Evolutionary conservation across 2,329 filamentous ascomycete genomes (phyloP).

Genomic region (Alternaria sp.): DNA sequence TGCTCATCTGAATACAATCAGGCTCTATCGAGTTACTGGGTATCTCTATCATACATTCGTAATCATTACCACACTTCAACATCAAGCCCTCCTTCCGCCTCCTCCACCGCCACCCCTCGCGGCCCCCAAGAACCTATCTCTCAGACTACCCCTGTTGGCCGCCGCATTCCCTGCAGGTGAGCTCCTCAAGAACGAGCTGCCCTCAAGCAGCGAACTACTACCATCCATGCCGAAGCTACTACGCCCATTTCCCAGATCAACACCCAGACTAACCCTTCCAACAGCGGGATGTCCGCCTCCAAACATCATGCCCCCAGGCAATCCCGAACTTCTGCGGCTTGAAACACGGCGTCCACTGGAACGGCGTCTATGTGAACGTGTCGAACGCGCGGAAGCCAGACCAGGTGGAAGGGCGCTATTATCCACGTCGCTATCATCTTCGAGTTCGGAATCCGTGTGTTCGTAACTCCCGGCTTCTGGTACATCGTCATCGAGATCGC

Average conservation of each 20-base stretch:
- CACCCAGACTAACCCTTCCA: constrained; percentile 24
- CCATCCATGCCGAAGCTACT: constrained; percentile 44
- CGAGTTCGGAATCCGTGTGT: constrained; percentile 61
- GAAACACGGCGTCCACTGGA: constrained; percentile 29
- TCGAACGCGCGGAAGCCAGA: constrained; percentile 25
- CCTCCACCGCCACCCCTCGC: constrained; percentile 22
- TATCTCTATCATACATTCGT: constrained; percentile 8
- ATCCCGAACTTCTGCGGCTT: constrained; percentile 27
- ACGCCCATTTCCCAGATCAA: constrained; percentile 31
- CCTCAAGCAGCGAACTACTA: constrained; percentile 46
- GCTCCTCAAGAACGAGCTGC: constrained; percentile 46
- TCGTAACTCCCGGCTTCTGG: constrained; percentile 62
- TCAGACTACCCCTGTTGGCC: constrained; percentile 36
- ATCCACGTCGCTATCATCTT: constrained; percentile 47
- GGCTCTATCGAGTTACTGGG: neutral
- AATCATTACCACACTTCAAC: neutral
- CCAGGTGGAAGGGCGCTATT: constrained; percentile 21
- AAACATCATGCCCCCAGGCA: constrained; percentile 13
- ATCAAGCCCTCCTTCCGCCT: constrained; percentile 19
- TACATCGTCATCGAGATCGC: constrained; percentile 59
- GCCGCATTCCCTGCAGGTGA: constrained; percentile 35
- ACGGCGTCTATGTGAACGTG: constrained; percentile 28
- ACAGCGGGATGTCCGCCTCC: constrained; percentile 5
- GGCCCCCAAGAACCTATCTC: constrained; percentile 37
- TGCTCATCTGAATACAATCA: neutral